Evolutionary conservation across 2,329 filamentous ascomycete genomes (phyloP), one percentile per base, ranked within the genome.

Genomic region (Zalaria sp.): DNA sequence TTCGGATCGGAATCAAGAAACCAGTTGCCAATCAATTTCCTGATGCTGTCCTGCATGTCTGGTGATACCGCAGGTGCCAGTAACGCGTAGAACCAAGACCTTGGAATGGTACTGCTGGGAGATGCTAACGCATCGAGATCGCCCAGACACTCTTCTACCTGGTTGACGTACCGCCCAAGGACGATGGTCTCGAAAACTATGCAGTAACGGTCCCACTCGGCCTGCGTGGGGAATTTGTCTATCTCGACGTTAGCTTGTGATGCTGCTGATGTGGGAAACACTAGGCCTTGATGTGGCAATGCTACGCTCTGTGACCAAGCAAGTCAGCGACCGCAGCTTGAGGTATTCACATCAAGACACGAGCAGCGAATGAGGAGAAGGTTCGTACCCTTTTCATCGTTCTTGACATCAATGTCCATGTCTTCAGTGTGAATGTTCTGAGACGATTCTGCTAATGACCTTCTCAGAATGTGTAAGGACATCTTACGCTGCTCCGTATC

Each of bases 111-210:
- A 10, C 40, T 36, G 3, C 49, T 40, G 5, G 54, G 38, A 0
- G 58, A 58, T 29, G 62, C 53, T 1, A 69, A 46, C 5, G 51
- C 52, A 11, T 62, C 57, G 8, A 71, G 50, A 40, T 69, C 65
- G 11, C 55, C 50, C 27, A 69, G 54, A 39, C 63, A 67, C 25
- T 63, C 66, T 31, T 66, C 51, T 2, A 69, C 61, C 44, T 71
- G 67, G 43, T 70, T 70, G 35, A 64, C 48, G 45, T 71, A 71
- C 25, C 67, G 59, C 34, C 66, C 64, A 18, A 71, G 57, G 5
- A 69, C 60, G 10, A 71, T 62, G 0, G 61, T 69, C 43, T 70
- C 66, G 44, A 66, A 70, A 1, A 70, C 52, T 4, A 58, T 61
- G 35, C 61, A 62, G 42, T 61, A 70, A 28, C 60, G 59, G 5